These are phyloP conservation scores for Allium fistulosum DNA, from an alignment of 106 monocot species.

Conservation along the genomic window DNA sequence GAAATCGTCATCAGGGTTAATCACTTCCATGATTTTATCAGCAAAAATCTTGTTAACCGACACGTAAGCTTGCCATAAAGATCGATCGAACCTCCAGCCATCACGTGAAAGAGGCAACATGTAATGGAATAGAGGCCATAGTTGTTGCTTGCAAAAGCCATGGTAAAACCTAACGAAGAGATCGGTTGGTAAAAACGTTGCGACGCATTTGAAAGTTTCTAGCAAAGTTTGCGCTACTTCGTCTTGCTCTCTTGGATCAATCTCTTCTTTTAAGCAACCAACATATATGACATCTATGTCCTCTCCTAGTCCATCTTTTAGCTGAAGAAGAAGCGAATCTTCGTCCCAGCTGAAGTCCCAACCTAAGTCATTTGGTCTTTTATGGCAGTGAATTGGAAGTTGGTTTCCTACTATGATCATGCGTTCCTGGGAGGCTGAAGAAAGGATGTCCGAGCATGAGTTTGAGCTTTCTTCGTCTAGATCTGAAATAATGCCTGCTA, in stretches of 20 bases:
- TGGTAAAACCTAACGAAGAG: slow-evolving; percentile 45
- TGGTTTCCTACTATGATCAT: slow-evolving; percentile 42
- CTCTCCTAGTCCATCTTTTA: slow-evolving; percentile 44
- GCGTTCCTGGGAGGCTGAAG: slow-evolving; percentile 27
- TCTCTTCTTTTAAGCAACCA: slow-evolving; percentile 41
- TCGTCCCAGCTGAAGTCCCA: slow-evolving; percentile 57
- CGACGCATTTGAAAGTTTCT: slow-evolving; percentile 45
- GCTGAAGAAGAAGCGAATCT: slow-evolving; percentile 41
- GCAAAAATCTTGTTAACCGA: slow-evolving; percentile 59
- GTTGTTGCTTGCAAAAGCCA: slow-evolving; percentile 48
- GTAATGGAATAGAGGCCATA: slow-evolving; percentile 53
- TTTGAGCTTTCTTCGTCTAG: slow-evolving; percentile 31
- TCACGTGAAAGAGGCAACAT: slow-evolving; percentile 46
- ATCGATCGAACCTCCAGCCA: slow-evolving; percentile 40
- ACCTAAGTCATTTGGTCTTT: slow-evolving; percentile 13
- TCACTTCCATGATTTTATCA: slow-evolving; percentile 50
- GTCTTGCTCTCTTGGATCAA: slow-evolving; percentile 38
- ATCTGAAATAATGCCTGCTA: slow-evolving; percentile 38
- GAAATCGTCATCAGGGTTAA: slow-evolving; percentile 41
- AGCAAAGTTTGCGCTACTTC: slow-evolving; percentile 34
- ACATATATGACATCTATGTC: slow-evolving; percentile 36
- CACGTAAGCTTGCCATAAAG: slow-evolving; percentile 50
- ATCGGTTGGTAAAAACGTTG: slow-evolving; percentile 31
- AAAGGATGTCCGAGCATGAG: slow-evolving; percentile 14
- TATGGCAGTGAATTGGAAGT: slow-evolving; percentile 34